These are phyloP conservation scores for Rhizopogon sp. DNA, from an alignment of 768 basidiomycete genomes.

Conservation along the genomic window DNA sequence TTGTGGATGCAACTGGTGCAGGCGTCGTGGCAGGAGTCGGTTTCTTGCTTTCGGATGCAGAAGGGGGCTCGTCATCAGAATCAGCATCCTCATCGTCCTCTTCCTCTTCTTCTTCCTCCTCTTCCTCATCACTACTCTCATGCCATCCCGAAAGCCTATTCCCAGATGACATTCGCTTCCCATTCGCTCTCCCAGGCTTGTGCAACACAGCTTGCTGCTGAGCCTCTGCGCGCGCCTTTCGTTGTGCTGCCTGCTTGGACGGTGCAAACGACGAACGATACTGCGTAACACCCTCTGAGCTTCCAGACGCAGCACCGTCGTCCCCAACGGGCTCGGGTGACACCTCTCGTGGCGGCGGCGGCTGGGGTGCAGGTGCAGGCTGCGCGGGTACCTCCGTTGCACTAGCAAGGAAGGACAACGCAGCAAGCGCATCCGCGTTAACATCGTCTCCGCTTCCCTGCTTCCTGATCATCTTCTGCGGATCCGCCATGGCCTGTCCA, in stretches of 20 bases:
- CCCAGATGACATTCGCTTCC: conserved; percentile 36
- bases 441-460: conserved; percentile 38
- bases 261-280: conserved; percentile 88
- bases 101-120: conserved; percentile 74
- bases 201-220: conserved; percentile 75
- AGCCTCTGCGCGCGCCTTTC: conserved; percentile 79
- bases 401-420: conserved; percentile 67
- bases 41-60: conserved; percentile 27
- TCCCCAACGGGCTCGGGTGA: conserved; percentile 33
- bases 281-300: conserved; percentile 30
- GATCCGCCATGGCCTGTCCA: conserved; percentile 28
- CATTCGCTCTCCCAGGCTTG: conserved; percentile 60
- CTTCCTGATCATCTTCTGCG: conserved; percentile 9
- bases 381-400: conserved; percentile 10
- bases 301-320: conserved; percentile 11
- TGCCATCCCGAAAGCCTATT: conserved; percentile 41
- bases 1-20: conserved; percentile 19
- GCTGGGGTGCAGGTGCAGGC: conserved; percentile 14
- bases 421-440: conserved; percentile 71
- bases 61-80: conserved; percentile 45
- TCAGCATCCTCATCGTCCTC: conserved; percentile 63
- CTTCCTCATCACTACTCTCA: conserved; percentile 80
- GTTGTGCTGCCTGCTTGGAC: conserved; percentile 76
- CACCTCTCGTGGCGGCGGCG: conserved; percentile 11
- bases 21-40: conserved; percentile 15